Conservation (phyloP, 2,329 filamentous ascomycete species). For the Oidium heveae region DNA sequence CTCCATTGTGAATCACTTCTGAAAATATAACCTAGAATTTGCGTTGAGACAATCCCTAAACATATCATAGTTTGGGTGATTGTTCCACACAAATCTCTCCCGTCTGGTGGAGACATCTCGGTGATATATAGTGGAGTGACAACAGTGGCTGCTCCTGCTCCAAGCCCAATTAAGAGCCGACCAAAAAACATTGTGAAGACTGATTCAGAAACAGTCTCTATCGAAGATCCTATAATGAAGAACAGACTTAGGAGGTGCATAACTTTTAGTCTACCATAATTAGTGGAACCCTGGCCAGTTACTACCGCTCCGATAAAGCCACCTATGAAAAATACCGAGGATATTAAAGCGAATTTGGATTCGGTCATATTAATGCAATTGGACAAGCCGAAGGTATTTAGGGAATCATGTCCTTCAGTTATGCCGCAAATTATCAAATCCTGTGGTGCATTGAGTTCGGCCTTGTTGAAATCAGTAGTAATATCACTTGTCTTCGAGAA, state of each 20-base stretch:
- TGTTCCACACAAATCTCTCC: constrained; percentile 54
- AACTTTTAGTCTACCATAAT: constrained; percentile 45
- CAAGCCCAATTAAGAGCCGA: constrained; percentile 56
- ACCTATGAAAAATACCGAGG: constrained; percentile 76
- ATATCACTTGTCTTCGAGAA: neutral
- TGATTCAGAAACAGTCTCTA: constrained; percentile 46
- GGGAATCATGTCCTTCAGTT: constrained; percentile 8
- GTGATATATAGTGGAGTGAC: constrained; percentile 88
- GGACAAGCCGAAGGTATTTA: constrained; percentile 21
- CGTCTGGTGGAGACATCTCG: constrained; percentile 54
- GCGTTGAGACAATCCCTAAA: constrained; percentile 61
- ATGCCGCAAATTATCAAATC: constrained; percentile 73
- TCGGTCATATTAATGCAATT: constrained; percentile 78
- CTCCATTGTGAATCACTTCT: constrained; percentile 64
- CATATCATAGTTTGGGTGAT: constrained; percentile 92
- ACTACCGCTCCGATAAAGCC: constrained; percentile 62
- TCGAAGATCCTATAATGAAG: constrained; percentile 48
- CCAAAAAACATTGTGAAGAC: constrained; percentile 47
- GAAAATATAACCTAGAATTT: constrained; percentile 67
- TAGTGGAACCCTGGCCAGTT: constrained; percentile 55
- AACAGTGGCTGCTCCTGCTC: constrained; percentile 71
- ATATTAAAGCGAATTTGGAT: constrained; percentile 60
- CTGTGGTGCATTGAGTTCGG: constrained; percentile 86
- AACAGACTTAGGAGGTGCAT: constrained; percentile 58
- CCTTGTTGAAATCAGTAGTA: constrained; percentile 22